Conservation (phyloP, 2,329 filamentous ascomycete species). For the Alternaria sp. region DNA sequence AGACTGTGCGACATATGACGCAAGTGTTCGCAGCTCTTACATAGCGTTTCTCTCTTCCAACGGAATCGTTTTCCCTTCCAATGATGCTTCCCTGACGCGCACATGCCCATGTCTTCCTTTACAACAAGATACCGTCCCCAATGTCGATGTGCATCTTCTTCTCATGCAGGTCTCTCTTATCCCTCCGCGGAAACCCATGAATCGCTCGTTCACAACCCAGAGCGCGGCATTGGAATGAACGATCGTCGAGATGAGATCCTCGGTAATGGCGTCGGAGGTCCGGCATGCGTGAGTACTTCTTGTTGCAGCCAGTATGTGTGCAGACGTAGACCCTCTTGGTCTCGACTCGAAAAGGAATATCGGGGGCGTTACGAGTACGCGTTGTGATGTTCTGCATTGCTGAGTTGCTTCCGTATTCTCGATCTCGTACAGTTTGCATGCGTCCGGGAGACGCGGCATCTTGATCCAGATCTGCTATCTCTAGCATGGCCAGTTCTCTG, state of each 20-base stretch:
- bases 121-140: not conserved
- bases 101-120: not conserved
- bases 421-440: no score
- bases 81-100: not conserved
- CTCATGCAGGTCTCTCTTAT: not conserved
- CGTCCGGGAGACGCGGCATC: no score
- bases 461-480: no score
- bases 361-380: no score
- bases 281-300: not conserved
- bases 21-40: not conserved
- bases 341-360: no score
- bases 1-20: not conserved
- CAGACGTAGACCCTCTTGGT: not conserved
- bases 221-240: not conserved
- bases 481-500: no score
- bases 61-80: not conserved
- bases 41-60: not conserved
- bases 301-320: not conserved
- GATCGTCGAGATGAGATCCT: not conserved
- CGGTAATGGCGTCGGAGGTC: not conserved
- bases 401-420: no score
- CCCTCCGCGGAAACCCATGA: not conserved
- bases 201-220: not conserved
- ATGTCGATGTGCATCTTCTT: not conserved
- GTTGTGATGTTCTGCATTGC: accelerated